phyloP scores from a whole-genome alignment of 805 yeast genomes.

The Candida tammaniensis region DNA sequence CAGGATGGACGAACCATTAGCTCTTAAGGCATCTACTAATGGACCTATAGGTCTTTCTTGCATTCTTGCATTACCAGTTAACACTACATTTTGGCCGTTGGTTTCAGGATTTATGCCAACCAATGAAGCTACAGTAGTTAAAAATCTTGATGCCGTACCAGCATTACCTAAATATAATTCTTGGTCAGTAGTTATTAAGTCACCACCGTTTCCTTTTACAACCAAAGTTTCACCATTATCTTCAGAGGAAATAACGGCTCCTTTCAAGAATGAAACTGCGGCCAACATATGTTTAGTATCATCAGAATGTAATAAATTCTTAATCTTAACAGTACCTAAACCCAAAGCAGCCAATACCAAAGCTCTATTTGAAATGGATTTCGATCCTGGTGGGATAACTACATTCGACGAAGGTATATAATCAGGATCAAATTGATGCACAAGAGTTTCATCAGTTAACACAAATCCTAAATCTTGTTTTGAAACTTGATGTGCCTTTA shows the following conservation, averaged over 20 bases:
- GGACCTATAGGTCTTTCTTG: slow-evolving; percentile 97
- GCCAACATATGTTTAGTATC: slow-evolving; percentile 93
- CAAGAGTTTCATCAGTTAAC: slow-evolving; percentile 75
- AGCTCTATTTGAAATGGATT: slow-evolving; percentile 95
- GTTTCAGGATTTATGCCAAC: slow-evolving; percentile 45
- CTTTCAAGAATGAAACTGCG: slow-evolving; percentile 76
- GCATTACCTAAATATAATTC: slow-evolving; percentile 92
- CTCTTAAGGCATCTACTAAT: slow-evolving; percentile 81
- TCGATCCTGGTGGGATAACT: slow-evolving; percentile 89
- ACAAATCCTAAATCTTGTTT: slow-evolving; percentile 81
- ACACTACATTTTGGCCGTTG: slow-evolving; percentile 44
- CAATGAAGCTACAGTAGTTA: slow-evolving; percentile 88
- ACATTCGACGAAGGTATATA: slow-evolving; percentile 43
- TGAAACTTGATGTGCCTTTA: slow-evolving; percentile 77
- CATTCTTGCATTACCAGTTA: slow-evolving; percentile 97
- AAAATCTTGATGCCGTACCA: slow-evolving; percentile 95
- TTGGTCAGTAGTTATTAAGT: slow-evolving; percentile 57
- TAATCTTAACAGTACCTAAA: slow-evolving; percentile 75
- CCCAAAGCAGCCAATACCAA: slow-evolving; percentile 90
- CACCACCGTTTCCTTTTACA: slow-evolving; percentile 82
- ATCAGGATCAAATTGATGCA: slow-evolving; percentile 50
- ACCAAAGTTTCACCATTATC: slow-evolving; percentile 89
- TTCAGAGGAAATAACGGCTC: slow-evolving; percentile 79
- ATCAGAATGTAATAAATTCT: slow-evolving; percentile 89
- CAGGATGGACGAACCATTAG: slow-evolving; percentile 73